Percentiles rank a stretch among this genome's conserved stretches.
phyloP scores from a whole-genome alignment of 192 early-diverging fungal species.

The Rhizophagus sp. region DNA sequence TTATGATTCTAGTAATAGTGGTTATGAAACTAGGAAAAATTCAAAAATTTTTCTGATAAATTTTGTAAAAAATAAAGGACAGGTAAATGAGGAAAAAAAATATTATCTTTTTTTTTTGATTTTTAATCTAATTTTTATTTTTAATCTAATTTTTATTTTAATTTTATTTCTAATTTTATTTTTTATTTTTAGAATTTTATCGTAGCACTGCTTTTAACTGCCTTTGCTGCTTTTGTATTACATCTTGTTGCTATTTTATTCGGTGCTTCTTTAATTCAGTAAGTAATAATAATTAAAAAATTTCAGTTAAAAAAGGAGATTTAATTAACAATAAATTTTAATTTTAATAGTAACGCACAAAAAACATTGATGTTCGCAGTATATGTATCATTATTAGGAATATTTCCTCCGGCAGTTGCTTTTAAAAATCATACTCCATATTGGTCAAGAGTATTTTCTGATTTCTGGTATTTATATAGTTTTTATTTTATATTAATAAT shows the following conservation, averaged over 20 bases:
- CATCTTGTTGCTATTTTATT: constrained; percentile 37
- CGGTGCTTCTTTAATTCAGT: constrained; percentile 39
- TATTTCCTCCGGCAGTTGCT: constrained; percentile 29
- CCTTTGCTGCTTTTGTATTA: constrained; percentile 28
- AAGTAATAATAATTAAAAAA: constrained; percentile 3
- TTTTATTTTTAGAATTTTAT: constrained; percentile 26
- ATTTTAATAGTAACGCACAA: constrained; percentile 32
- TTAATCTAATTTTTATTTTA: no score
- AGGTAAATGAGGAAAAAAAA: not conserved
- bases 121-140: no score
- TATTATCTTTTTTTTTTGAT: not conserved
- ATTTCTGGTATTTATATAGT: not conserved
- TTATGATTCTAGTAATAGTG: not conserved
- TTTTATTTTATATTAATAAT: no score
- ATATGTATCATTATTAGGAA: constrained; percentile 37
- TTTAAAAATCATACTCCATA: constrained; percentile 9
- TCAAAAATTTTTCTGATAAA: not conserved
- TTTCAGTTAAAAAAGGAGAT: not conserved
- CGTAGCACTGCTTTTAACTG: constrained; percentile 12
- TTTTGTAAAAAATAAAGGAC: constrained; percentile 10
- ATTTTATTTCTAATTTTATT: no score
- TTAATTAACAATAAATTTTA: not conserved
- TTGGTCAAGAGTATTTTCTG: constrained; percentile 38
- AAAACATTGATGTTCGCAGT: constrained; percentile 36
- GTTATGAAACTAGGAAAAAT: not conserved